These are phyloP conservation scores for Melastoma malabathricum DNA, from an alignment of 345 rosid species.

Conservation along the genomic window DNA sequence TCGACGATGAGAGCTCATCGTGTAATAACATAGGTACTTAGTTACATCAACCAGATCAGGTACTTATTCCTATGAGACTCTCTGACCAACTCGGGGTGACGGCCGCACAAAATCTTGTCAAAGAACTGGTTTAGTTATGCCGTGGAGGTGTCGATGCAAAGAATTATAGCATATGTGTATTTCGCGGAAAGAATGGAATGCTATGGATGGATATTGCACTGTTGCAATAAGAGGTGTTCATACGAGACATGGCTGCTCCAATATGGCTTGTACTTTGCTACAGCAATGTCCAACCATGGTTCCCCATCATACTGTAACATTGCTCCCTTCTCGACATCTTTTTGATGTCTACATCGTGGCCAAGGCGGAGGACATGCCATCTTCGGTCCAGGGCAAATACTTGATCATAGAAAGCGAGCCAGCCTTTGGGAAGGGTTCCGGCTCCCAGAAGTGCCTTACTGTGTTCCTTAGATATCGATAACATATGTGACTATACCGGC, in stretches of 20 bases:
- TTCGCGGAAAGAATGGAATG: no score
- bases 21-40: no score
- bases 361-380: constrained; percentile 79
- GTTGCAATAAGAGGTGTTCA: constrained; percentile 38
- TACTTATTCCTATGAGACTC: no score
- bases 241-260: constrained; percentile 58
- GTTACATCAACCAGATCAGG: no score
- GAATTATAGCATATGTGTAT: no score
- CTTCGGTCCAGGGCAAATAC: constrained; percentile 57
- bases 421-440: constrained; percentile 79
- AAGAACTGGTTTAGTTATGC: no score
- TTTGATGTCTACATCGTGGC: constrained; percentile 43
- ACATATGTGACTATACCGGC: constrained; percentile 35
- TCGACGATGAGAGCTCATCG: no score
- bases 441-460: constrained; percentile 57
- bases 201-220: constrained; percentile 58
- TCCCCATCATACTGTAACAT: constrained; percentile 94
- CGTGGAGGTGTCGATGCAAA: no score
- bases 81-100: no score
- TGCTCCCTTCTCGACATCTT: constrained; percentile 51
- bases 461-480: constrained; percentile 22
- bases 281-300: constrained; percentile 89
- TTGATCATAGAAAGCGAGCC: constrained; percentile 70
- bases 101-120: no score
- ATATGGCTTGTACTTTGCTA: constrained; percentile 48